A percentile compares a stretch with the other conserved stretches of the same genome.
These are phyloP conservation scores for Albatrellus ellisii DNA, from an alignment of 768 basidiomycete species.

Conservation along the genomic window DNA sequence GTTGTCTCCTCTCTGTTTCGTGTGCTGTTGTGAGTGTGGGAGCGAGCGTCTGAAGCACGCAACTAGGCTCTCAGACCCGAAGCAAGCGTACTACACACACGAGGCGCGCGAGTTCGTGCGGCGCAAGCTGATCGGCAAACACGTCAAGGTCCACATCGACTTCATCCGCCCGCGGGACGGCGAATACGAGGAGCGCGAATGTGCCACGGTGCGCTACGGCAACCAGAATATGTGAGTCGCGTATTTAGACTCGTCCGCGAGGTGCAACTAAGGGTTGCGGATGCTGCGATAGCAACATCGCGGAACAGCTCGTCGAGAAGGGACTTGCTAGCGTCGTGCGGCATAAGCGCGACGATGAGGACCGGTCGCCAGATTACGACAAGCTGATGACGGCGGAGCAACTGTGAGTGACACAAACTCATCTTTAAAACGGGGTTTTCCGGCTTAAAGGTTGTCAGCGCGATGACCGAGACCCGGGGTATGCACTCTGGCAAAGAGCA, in stretches of 20 bases:
- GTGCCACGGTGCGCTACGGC: constrained; percentile 79
- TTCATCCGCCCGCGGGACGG: constrained; percentile 87
- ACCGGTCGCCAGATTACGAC: constrained; percentile 92
- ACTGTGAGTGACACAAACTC: constrained; percentile 57
- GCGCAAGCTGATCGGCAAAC: constrained; percentile 85
- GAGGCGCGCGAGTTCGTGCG: constrained; percentile 91
- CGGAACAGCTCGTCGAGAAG: constrained; percentile 88
- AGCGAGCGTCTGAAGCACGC: not conserved
- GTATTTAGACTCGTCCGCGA: not conserved
- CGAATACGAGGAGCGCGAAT: constrained; percentile 88
- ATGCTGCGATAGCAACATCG: constrained; percentile 57
- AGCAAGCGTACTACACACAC: constrained; percentile 76
- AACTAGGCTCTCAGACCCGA: constrained; percentile 66
- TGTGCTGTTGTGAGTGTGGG: not conserved
- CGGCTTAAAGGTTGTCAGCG: constrained; percentile 32
- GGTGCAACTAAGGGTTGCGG: not conserved
- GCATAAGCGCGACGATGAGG: constrained; percentile 91
- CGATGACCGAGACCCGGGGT: constrained; percentile 63
- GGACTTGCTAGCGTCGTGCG: constrained; percentile 83
- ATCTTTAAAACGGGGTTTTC: too few species aligned
- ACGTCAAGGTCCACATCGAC: constrained; percentile 73
- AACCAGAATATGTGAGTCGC: constrained; percentile 59
- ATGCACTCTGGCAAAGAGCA: constrained; percentile 90
- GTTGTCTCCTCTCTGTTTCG: constrained; percentile 2
- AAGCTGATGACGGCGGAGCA: constrained; percentile 94